Evolutionary conservation across 108 stramenopile species (phyloP).

Genomic region (Discostella stelligeroides): DNA sequence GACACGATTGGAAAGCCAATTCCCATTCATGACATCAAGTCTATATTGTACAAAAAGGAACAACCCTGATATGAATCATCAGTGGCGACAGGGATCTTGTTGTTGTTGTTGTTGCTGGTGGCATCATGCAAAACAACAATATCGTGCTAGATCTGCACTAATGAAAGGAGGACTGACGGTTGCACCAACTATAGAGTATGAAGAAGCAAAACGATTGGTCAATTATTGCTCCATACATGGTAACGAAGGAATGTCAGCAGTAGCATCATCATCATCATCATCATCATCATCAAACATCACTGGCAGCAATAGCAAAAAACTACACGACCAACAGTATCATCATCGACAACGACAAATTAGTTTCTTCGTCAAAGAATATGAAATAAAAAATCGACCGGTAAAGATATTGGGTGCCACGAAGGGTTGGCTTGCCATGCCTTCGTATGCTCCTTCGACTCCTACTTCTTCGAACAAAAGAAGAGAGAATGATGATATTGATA

Average conservation of each 20-base stretch:
- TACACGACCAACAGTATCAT: neutral
- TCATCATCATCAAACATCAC: neutral
- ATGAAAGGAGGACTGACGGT: neutral
- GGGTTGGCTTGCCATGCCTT: conserved; percentile 69
- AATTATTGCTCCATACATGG: conserved; percentile 15
- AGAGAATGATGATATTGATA: neutral
- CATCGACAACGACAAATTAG: conserved; percentile 15
- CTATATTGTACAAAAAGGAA: neutral
- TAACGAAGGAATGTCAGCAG: too few species aligned
- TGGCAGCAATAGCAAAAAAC: neutral
- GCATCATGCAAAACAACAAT: conserved; percentile 23
- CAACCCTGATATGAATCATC: neutral
- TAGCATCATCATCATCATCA: too few species aligned
- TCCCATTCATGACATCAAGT: conserved; percentile 43
- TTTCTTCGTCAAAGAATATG: conserved; percentile 58
- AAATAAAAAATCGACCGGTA: conserved; percentile 70
- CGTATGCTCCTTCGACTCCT: conserved; percentile 11
- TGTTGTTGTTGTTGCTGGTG: conserved; percentile 46
- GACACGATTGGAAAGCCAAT: conserved; percentile 63
- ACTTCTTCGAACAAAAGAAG: too few species aligned
- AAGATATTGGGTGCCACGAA: conserved; percentile 67
- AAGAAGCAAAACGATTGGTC: conserved; percentile 18
- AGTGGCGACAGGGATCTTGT: neutral
- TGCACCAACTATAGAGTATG: conserved; percentile 25
- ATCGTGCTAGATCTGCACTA: conserved; percentile 22